Evolutionary conservation across 1,139 yeast species (phyloP).

Genomic region (Zhuliangozyma parablackwelliae): DNA sequence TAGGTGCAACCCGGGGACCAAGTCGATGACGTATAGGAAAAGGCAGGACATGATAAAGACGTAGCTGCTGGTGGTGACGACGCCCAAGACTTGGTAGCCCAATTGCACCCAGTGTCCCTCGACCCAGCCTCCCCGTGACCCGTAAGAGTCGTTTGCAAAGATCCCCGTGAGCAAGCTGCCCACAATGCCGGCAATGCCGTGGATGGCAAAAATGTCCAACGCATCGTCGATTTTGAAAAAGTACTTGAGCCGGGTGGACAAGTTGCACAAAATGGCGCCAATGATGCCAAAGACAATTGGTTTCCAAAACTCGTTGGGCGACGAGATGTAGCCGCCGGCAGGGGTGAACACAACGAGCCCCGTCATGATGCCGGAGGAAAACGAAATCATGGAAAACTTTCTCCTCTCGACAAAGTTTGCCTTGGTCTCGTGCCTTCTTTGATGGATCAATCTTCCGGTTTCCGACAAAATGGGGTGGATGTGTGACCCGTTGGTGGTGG

Average conservation of each 20-base stretch:
- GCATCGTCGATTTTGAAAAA: constrained; percentile 40
- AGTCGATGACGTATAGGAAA: constrained; percentile 38
- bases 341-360: constrained; percentile 46
- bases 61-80: constrained; percentile 38
- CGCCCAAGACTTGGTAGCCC: constrained; percentile 45
- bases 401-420: constrained; percentile 18
- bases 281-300: constrained; percentile 36
- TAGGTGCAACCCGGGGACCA: constrained; percentile 44
- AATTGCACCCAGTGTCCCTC: constrained; percentile 45
- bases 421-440: constrained; percentile 18
- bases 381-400: constrained; percentile 37
- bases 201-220: constrained; percentile 43
- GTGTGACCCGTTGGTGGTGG: no score
- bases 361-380: constrained; percentile 40
- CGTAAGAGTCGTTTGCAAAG: constrained; percentile 32
- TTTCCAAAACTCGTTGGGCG: constrained; percentile 39
- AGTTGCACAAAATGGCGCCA: constrained; percentile 35
- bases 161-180: constrained; percentile 43
- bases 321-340: constrained; percentile 41
- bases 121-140: constrained; percentile 46
- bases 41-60: constrained; percentile 33
- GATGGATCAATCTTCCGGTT: constrained; percentile 18
- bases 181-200: constrained; percentile 41
- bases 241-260: constrained; percentile 40
- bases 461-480: constrained; percentile 10